Base-by-base conservation (phyloP, 2,329 filamentous ascomycete genomes). In the Fusarium mundagurra region DNA sequence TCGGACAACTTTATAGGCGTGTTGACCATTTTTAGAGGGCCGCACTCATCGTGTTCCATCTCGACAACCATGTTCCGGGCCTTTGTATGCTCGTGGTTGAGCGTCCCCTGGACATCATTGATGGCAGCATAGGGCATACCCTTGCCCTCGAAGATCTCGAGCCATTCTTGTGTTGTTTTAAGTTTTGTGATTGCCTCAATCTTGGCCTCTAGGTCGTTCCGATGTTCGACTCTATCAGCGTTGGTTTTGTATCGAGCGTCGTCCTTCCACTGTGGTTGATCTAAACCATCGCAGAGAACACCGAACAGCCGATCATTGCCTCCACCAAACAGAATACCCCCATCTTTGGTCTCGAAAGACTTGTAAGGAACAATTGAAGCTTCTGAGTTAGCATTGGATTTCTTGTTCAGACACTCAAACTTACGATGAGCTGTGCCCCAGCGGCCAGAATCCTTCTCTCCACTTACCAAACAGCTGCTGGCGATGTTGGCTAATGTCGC, bases 281-380 rank as follows among this genome's bases (percentile, higher is more conserved):
- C 88, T 1, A 94, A 82, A 2, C 88, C 86, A 41, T 90, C 85
- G 76, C 90, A 92, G 16, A 94, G 82, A 27, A 92, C 86, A 22
- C 88, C 88, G 71, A 93, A 94, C 5, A 94, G 86, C 11, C 89
- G 87, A 78, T 93, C 91, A 75, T 94, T 94, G n/a, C 91, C 92
- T 34, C 92, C 92, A 9, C 92, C 92, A 53, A 93, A 87, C 27
- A 94, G 86, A 41, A 94, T 87, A 65, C 91, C 89, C n/a, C 91
- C 91, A 70, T 94, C 91, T 62, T 88, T 89, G 8, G 92, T 94
- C 78, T 90, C 88, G 82, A 94, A 99, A 1, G 94, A 94, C 78
- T 92, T 92, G 82, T 99, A 99, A 0, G 96, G 96, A 0, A 99
- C 96, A 80, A 99, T 98, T 0, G 94, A 97, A n/a, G 96, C 93